Evolutionary conservation across 768 basidiomycete genomes (phyloP).

Genomic region (Coprinellus aureogranulatus): DNA sequence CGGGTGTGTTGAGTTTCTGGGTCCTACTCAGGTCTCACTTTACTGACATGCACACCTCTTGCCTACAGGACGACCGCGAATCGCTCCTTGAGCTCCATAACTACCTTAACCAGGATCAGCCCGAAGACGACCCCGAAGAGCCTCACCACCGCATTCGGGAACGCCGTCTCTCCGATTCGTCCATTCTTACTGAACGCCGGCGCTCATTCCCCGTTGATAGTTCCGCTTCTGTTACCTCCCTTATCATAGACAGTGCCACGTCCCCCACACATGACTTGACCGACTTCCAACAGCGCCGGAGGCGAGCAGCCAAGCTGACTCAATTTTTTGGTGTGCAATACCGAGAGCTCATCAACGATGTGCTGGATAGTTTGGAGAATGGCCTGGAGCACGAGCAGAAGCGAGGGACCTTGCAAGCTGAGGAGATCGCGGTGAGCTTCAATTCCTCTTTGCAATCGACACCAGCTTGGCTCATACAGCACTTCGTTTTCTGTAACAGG

Average conservation of each 20-base stretch:
- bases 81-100: conserved; percentile 75
- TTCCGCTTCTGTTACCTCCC: conserved; percentile 57
- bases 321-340: conserved; percentile 89
- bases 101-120: conserved; percentile 46
- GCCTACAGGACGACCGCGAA: conserved; percentile 64
- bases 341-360: conserved; percentile 69
- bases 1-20: conserved; percentile 46
- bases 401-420: conserved; percentile 59
- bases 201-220: conserved; percentile 67
- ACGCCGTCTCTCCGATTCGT: conserved; percentile 34
- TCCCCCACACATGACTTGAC: conserved; percentile 37
- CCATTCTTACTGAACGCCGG: conserved; percentile 59
- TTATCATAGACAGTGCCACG: conserved; percentile 18
- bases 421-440: conserved; percentile 69
- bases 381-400: conserved; percentile 68
- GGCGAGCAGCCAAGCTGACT: conserved; percentile 78
- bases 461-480: conserved; percentile 3
- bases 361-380: conserved; percentile 78
- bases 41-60: conserved; percentile 7
- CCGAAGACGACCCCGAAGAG: conserved; percentile 7
- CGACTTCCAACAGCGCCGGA: conserved; percentile 68
- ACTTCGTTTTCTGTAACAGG: conserved; percentile 32
- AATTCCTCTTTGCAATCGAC: neutral
- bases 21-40: conserved; percentile 2
- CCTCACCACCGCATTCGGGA: conserved; percentile 12